A percentile compares a stretch with the other conserved stretches of the same genome.
These are phyloP conservation scores for Chytriomyces sp. DNA, from an alignment of 192 early-diverging fungal genomes.

Conservation along the genomic window DNA sequence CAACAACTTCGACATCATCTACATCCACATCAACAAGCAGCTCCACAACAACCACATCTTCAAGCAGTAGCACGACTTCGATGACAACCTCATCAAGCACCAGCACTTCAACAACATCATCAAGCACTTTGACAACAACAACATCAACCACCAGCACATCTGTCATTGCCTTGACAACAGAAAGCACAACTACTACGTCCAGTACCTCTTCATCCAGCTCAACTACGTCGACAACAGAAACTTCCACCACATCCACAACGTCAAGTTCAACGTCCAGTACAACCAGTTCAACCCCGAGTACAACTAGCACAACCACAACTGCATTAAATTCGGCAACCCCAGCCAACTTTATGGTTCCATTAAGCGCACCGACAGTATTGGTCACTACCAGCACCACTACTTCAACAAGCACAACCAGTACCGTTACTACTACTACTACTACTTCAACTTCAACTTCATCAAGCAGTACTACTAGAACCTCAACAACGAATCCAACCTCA, in stretches of 20 bases:
- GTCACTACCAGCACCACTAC: neutral
- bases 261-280: conserved; percentile 5
- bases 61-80: neutral
- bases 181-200: neutral
- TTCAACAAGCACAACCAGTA: neutral
- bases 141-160: conserved; percentile 6
- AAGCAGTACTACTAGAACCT: neutral
- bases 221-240: conserved; percentile 8
- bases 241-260: conserved; percentile 20
- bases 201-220: neutral
- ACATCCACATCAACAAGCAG: neutral
- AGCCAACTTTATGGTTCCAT: neutral
- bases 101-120: neutral
- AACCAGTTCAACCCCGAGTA: neutral
- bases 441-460: neutral
- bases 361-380: neutral
- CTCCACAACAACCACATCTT: neutral
- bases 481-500: neutral
- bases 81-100: neutral
- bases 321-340: neutral
- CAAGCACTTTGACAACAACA: neutral
- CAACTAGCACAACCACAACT: conserved; percentile 8
- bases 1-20: conserved; percentile 20
- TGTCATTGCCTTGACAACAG: neutral
- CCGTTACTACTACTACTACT: neutral